phyloP scores from a whole-genome alignment of 129 eudicot species.

The Artemisia annua region DNA sequence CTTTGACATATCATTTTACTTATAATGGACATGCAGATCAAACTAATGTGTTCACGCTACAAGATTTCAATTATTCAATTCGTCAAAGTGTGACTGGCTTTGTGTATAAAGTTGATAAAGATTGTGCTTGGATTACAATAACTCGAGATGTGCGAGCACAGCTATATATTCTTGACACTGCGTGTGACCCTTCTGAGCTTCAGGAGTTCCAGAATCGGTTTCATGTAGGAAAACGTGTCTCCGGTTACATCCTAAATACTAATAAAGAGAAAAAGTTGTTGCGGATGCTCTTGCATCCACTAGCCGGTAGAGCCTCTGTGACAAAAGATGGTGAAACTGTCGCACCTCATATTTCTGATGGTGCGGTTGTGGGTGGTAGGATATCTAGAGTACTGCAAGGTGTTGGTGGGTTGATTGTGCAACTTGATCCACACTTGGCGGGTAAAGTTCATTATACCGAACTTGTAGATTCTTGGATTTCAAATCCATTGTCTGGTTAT shows the following conservation, averaged over 20 bases:
- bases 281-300: constrained; percentile 52
- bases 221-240: constrained; percentile 55
- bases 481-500: constrained; percentile 73
- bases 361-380: constrained; percentile 71
- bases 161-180: constrained; percentile 67
- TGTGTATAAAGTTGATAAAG: constrained; percentile 75
- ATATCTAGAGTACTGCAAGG: constrained; percentile 82
- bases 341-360: constrained; percentile 51
- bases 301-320: constrained; percentile 31
- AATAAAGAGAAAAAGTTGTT: constrained; percentile 63
- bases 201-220: constrained; percentile 63
- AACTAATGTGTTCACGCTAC: constrained; percentile 13
- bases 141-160: constrained; percentile 79
- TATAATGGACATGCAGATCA: constrained; percentile 21
- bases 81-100: constrained; percentile 69
- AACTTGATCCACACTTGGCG: constrained; percentile 65
- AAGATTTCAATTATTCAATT: constrained; percentile 54
- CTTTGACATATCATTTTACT: constrained; percentile 4
- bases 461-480: constrained; percentile 54
- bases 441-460: constrained; percentile 95
- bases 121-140: constrained; percentile 86
- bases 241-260: constrained; percentile 53
- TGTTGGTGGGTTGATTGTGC: constrained; percentile 87
- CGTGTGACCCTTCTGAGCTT: constrained; percentile 71
- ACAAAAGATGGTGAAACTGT: constrained; percentile 33